Percentiles rank a stretch among this genome's conserved stretches.
Evolutionary conservation across 768 basidiomycete genomes (phyloP).

Genomic region (Amanita muscaria): DNA sequence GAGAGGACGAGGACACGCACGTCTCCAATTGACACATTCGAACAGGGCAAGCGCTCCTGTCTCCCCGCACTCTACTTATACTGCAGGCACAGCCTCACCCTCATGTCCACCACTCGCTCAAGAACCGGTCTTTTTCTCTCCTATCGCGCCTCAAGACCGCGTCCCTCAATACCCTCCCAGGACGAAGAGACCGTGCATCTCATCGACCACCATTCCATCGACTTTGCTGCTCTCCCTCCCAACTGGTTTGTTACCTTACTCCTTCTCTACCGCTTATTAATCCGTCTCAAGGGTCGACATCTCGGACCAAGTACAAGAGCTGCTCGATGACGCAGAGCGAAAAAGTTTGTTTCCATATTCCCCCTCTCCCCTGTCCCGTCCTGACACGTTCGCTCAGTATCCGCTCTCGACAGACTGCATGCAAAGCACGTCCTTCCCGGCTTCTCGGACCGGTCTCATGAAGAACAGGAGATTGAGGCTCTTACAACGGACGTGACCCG

Average conservation of each 20-base stretch:
- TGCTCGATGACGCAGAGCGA: slow-evolving; percentile 54
- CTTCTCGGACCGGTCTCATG: slow-evolving; percentile 88
- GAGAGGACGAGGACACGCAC: not conserved
- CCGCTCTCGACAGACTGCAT: slow-evolving; percentile 88
- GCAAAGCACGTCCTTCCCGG: slow-evolving; percentile 94
- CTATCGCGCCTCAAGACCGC: slow-evolving; percentile 71
- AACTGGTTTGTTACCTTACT: slow-evolving; percentile 60
- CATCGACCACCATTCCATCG: slow-evolving; percentile 44
- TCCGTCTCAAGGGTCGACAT: slow-evolving; percentile 70
- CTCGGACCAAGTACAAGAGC: slow-evolving; percentile 80
- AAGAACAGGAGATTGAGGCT: slow-evolving; percentile 89
- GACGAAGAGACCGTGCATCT: slow-evolving; percentile 64
- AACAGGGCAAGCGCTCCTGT: not conserved
- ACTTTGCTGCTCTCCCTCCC: slow-evolving; percentile 69
- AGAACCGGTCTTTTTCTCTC: slow-evolving; percentile 91
- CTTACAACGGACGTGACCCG: slow-evolving; percentile 84
- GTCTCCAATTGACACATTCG: slow-evolving; percentile 5
- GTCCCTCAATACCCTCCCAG: slow-evolving; percentile 23
- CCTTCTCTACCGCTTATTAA: slow-evolving; percentile 15
- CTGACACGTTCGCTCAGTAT: slow-evolving; percentile 46
- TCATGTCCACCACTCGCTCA: slow-evolving; percentile 56
- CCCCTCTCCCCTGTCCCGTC: slow-evolving; percentile 11
- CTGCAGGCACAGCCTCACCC: not conserved
- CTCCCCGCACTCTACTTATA: too few relatives aligned
- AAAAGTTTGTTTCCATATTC: slow-evolving; percentile 56